phyloP scores from a whole-genome alignment of 345 rosid species.

The Limnanthes douglasii region DNA sequence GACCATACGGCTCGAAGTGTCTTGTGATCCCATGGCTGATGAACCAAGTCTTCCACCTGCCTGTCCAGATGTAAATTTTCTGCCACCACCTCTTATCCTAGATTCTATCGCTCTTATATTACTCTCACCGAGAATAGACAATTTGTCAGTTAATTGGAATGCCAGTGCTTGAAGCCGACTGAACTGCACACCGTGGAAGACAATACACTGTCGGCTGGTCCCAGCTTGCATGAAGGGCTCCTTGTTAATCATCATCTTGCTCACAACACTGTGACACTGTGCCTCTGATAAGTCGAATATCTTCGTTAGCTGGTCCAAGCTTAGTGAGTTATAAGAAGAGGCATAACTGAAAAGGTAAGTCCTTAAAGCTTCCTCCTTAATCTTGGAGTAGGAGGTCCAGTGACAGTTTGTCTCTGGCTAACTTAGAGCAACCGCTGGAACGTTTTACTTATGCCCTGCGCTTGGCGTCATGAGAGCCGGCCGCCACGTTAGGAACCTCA shows the following conservation, averaged over 20 bases:
- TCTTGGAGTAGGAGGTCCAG: conserved; percentile 46
- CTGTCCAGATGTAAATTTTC: conserved; percentile 8
- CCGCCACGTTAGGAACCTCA: conserved; percentile 70
- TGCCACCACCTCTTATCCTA: conserved; percentile 34
- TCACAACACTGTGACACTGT: conserved; percentile 32
- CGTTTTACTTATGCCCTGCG: conserved; percentile 49
- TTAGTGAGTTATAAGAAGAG: conserved; percentile 27
- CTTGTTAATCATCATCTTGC: conserved; percentile 51
- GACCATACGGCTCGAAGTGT: conserved; percentile 20
- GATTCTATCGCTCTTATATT: conserved; percentile 50
- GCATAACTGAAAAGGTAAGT: conserved; percentile 44
- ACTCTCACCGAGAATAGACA: conserved; percentile 40
- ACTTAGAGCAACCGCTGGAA: conserved; percentile 49
- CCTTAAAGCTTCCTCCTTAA: conserved; percentile 61
- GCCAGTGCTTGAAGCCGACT: conserved; percentile 50
- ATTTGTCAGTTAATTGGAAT: conserved; percentile 53
- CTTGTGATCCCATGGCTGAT: too few species aligned
- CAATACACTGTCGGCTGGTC: conserved; percentile 47
- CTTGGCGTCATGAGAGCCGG: conserved; percentile 32
- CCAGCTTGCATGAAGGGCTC: conserved; percentile 31
- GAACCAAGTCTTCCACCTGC: conserved; percentile 12
- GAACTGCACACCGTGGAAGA: conserved; percentile 43
- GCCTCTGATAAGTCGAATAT: conserved; percentile 43
- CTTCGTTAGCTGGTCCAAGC: conserved; percentile 40
- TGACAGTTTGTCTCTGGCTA: conserved; percentile 52